Base-by-base conservation (phyloP, 2,329 filamentous ascomycete species). In the Monilinia fructigena region DNA sequence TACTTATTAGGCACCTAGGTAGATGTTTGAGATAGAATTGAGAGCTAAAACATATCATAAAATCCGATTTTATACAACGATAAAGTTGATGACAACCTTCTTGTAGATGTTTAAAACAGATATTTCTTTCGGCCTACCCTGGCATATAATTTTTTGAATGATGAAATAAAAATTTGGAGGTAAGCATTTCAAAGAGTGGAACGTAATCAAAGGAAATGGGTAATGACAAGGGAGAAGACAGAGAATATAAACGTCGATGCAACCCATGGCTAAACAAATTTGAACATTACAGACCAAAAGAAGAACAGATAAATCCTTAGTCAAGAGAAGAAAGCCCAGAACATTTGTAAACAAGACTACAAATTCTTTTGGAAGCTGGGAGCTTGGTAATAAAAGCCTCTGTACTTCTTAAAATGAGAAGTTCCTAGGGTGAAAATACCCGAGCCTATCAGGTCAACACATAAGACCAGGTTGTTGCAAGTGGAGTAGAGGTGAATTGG, bases 21-120 rank as follows among this genome's bases (percentile, higher is more conserved):
- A 35, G 40, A 56, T 55, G 48, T 56, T 64, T 56, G 62, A 64
- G 6, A 56, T 38, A 47, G 16, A 58, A 35, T 55, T 20, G 11
- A 64, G 11, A 56, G 53, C 18, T 35, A 40, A 12, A 18, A n/a
- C 16, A 28, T 18, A 31, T 38, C 58, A 50, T 20, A 26, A 55
- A 20, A 18, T 18, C 45, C 18, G 38, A 28, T 12, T 8, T 35
- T 10, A n/a, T n/a, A n/a, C 42, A 1, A 16, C 35, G 6, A 52
- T 10, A 3, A 11, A 42, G 40, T 16, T 48, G 47, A 45, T 47
- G 42, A 35, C 42, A 6, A 42, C 11, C 40, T 11, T n/a, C 2
- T 20, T 53, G 38, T 40, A 12, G 2, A 12, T 42, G 6, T 23
- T n/a, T n/a, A 11, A 48, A 35, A 11, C 10, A 8, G 0, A 23